Evolutionary conservation across 2,329 filamentous ascomycete species (phyloP), one percentile per base, ranked within the genome.

Genomic region (Talaromyces marneffei): DNA sequence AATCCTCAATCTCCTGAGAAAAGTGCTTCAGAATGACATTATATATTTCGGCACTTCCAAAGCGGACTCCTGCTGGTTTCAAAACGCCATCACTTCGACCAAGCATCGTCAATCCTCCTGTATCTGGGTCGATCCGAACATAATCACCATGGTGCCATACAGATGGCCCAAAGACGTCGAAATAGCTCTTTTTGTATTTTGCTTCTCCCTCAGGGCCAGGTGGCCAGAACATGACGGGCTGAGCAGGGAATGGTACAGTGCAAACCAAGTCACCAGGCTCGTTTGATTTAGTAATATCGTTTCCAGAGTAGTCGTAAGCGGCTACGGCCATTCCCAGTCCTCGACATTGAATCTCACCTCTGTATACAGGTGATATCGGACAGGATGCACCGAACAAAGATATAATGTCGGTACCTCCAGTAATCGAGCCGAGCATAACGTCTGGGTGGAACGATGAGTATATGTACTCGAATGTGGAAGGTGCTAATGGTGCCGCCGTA

Each of bases 81-180:
- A 99, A 78, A 5, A 97, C 90, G 3, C 94, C 94, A 69, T 99
- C 93, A 57, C 89, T 94, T 27, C 93, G 85, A 2, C 94, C 93
- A 0, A 97, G 83, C 93, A 97, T 97, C 66, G 91, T 82, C 9
- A 97, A 78, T 0, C 92, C 91, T 12, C 90, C 87, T 0, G 90
- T 94, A 16, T 77, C 70, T 0, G 86, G 83, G 67, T 92, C 88
- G 70, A 89, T 79, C 23, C 83, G 80, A 35, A 97, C 85, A 71
- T 97, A 97, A 75, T 99, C 94, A 31, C 93, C 93, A 70, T 99
- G 93, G 71, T 96, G 92, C 94, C 94, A 97, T 18, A 82, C 78
- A 1, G 80, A 78, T 0, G 82, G 78, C 0, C 77, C 77, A 72
- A 96, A 97, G 6, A 87, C 85, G 64, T 94, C 90, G 69, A 99